Evolutionary conservation across 1,284 basidiomycete species (phyloP).

Genomic region (Irpex sp.): DNA sequence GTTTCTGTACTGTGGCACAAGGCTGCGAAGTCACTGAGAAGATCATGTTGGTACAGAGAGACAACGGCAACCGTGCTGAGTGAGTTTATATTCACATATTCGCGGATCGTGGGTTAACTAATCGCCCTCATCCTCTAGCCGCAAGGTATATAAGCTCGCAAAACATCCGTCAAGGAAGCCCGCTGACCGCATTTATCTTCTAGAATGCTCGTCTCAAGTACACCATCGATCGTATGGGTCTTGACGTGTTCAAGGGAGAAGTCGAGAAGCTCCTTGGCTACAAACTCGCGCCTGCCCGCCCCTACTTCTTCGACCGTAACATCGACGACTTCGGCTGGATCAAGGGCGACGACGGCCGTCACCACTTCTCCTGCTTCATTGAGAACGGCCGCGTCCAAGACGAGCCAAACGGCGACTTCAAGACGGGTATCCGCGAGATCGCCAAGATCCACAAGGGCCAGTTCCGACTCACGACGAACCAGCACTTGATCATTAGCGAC

Average conservation of each 20-base stretch:
- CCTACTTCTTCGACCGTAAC: constrained; percentile 87
- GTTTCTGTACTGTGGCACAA: constrained; percentile 91
- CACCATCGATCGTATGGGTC: constrained; percentile 93
- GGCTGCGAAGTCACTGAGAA: constrained; percentile 87
- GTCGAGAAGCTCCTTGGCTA: constrained; percentile 91
- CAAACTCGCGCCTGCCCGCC: constrained; percentile 66
- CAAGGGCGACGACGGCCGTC: constrained; percentile 82
- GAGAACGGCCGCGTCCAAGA: constrained; percentile 98
- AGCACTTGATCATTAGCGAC: constrained; percentile 90
- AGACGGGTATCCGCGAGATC: constrained; percentile 90
- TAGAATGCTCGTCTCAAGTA: constrained; percentile 94
- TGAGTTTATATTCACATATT: constrained; percentile 35
- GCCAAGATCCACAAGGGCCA: constrained; percentile 92
- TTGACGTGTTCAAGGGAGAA: constrained; percentile 83
- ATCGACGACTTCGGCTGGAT: constrained; percentile 95
- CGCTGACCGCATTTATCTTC: neutral
- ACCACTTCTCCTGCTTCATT: constrained; percentile 94
- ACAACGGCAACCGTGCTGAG: constrained; percentile 94
- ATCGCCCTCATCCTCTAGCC: constrained; percentile 15
- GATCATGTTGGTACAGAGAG: constrained; percentile 92
- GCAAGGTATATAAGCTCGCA: constrained; percentile 18
- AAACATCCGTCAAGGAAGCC: neutral
- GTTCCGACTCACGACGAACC: constrained; percentile 93
- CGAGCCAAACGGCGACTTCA: constrained; percentile 88
- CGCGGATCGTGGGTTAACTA: neutral